Evolutionary conservation across 768 basidiomycete genomes (phyloP), one percentile per base, ranked within the genome.

Genomic region (Flagelloscypha sp.): DNA sequence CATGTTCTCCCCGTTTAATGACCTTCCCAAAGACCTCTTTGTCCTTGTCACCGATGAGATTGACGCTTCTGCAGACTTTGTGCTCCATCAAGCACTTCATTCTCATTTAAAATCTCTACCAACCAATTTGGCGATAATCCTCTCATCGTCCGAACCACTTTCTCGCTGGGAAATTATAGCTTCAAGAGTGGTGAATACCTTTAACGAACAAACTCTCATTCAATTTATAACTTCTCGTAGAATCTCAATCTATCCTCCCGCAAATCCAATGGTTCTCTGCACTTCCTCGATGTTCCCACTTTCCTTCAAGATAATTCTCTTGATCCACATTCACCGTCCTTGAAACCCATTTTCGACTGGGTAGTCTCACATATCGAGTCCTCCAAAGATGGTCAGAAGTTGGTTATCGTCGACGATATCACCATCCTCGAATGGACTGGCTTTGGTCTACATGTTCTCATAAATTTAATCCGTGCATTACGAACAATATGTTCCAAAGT

Each of bases 381-480:
- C n/a, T n/a, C n/a, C n/a, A n/a, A n/a, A n/a, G n/a, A n/a, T n/a
- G n/a, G n/a, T n/a, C n/a, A n/a, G n/a, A n/a, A n/a, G 7, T 55
- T 84, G 9, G 62, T 87, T 15, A 70, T 88, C 28, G 47, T 87
- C n/a, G 85, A 88, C 42, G 81, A 83, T 36, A 59, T 84, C 27
- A 54, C 79, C 0, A 62, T 70, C 25, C 64, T 87, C 1, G 73
- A 81, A 48, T 88, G 84, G 83, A 70, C 80, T 12, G 85, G 84
- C 2, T 59, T 73, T 38, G 52, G 74, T 2, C 37, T 52, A 0
- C 38, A 65, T 6, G 77, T 79, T 15, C 47, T 86, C 24, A 56
- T 55, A 12, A 68, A 76, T 5, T 76, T 86, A 41, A 46, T 59
- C 19, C 75, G 85, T 22, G 81, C 80, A 0, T 49, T 86, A 3